Evolutionary conservation across 1,284 basidiomycete species (phyloP).

Genomic region (Leccinum solheimii): DNA sequence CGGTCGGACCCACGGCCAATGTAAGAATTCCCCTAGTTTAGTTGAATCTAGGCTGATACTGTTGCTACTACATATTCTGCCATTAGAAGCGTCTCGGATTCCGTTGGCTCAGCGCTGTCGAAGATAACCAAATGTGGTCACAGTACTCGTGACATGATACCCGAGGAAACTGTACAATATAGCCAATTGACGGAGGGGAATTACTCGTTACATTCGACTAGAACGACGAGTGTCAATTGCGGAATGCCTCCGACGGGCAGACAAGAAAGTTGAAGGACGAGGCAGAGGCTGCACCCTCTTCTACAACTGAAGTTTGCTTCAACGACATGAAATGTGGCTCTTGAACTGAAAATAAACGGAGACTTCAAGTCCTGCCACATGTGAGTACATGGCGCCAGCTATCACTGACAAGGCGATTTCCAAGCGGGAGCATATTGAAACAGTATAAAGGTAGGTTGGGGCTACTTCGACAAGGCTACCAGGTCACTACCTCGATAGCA

Average conservation of each 20-base stretch:
- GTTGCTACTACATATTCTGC: too few relatives aligned
- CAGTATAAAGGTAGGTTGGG: conserved; percentile 10
- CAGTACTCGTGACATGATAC: neutral
- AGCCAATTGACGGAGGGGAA: neutral
- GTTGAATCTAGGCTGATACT: too few relatives aligned
- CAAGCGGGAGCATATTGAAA: neutral
- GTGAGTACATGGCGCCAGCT: neutral
- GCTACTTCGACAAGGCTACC: neutral
- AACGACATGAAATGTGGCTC: neutral
- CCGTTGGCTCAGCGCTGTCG: neutral
- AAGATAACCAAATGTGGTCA: neutral
- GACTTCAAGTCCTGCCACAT: neutral
- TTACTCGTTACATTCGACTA: too few relatives aligned
- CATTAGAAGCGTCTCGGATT: neutral
- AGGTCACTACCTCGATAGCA: conserved; percentile 8
- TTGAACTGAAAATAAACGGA: conserved; percentile 1
- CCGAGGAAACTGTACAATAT: neutral
- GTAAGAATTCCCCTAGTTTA: too few relatives aligned
- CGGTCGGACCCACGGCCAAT: neutral
- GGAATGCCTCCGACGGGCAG: neutral
- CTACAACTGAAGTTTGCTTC: too few relatives aligned
- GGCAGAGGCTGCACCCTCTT: neutral
- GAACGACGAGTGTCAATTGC: neutral
- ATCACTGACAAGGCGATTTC: neutral
- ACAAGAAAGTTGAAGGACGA: neutral